Evolutionary conservation across 176 grass and related monocot genomes (phyloP).

Genomic region (Cenchrus americanus): DNA sequence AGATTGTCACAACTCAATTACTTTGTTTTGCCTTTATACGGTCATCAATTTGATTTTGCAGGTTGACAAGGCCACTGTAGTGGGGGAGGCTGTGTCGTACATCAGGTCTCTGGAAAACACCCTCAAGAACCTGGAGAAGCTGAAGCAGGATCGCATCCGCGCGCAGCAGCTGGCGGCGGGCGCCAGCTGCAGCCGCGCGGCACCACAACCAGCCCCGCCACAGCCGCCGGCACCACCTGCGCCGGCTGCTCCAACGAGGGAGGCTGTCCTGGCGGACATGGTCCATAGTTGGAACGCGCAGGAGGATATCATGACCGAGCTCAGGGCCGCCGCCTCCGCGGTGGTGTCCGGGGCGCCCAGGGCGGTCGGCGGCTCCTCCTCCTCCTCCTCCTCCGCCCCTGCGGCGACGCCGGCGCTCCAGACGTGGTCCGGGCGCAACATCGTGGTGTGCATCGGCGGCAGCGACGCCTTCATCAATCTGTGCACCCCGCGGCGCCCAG

Average conservation of each 20-base stretch:
- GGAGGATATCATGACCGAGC: too few species aligned
- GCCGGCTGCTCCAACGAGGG: conserved; percentile 1
- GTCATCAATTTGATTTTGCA: conserved; percentile 2
- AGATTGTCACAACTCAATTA: too few species aligned
- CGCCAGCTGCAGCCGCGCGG: background rate
- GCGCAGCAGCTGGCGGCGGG: background rate
- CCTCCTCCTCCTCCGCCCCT: background rate
- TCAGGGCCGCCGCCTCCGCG: background rate
- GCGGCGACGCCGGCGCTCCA: conserved; percentile 23
- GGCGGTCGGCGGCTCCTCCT: background rate
- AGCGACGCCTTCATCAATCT: conserved; percentile 54
- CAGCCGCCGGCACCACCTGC: background rate
- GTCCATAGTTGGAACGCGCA: background rate
- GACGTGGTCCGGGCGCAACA: conserved; percentile 58
- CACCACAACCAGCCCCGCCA: background rate
- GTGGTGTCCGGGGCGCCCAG: background rate
- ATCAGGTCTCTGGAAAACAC: conserved; percentile 55
- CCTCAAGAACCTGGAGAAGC: conserved; percentile 46
- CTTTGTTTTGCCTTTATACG: background rate
- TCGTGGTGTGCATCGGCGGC: conserved; percentile 47
- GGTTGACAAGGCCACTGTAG: conserved; percentile 66
- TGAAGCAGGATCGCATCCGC: conserved; percentile 50
- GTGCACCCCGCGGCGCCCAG: conserved; percentile 7
- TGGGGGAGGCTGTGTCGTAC: conserved; percentile 62
- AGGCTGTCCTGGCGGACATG: conserved; percentile 52